These are phyloP conservation scores for Myxozyma monticola DNA, from an alignment of 805 yeast species.

Conservation along the genomic window DNA sequence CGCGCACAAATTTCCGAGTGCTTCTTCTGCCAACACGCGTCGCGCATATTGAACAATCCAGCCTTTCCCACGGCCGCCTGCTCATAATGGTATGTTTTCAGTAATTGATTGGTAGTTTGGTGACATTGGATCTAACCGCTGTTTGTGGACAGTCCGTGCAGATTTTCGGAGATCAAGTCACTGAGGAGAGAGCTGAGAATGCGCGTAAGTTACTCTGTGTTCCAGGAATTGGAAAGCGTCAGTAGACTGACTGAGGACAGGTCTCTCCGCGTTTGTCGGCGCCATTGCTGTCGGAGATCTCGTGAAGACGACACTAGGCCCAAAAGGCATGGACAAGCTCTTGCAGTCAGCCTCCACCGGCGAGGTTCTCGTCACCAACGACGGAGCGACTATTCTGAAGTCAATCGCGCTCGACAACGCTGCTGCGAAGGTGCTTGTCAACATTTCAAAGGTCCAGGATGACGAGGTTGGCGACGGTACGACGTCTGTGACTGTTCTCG, in stretches of 20 bases:
- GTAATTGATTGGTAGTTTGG: neutral
- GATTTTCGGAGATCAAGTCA: slow-evolving; percentile 94
- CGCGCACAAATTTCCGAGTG: slow-evolving; percentile 18
- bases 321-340: slow-evolving; percentile 98
- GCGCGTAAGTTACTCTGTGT: slow-evolving; percentile 57
- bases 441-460: slow-evolving; percentile 93
- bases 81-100: neutral
- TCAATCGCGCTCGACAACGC: slow-evolving; percentile 95
- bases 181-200: slow-evolving; percentile 96
- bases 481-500: slow-evolving; percentile 89
- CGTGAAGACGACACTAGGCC: slow-evolving; percentile 92
- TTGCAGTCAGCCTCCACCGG: slow-evolving; percentile 84
- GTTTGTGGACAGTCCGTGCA: slow-evolving; percentile 66
- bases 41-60: too few relatives aligned
- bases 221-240: neutral
- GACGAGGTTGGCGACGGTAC: slow-evolving; percentile 99
- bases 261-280: slow-evolving; percentile 90
- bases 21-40: slow-evolving; percentile 16
- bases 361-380: slow-evolving; percentile 83
- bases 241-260: slow-evolving; percentile 4
- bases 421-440: slow-evolving; percentile 94
- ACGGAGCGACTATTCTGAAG: slow-evolving; percentile 95
- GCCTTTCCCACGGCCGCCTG: too few relatives aligned
- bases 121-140: neutral
- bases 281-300: slow-evolving; percentile 99